Percentiles rank a stretch among this genome's conserved stretches.
These are phyloP conservation scores for Arabidopsis thaliana DNA, from an alignment of 345 rosid genomes.

Conservation along the genomic window TAIR10.1 NC_003071.7:6878001-6878500, in stretches of 20 bases:
- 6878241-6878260: not conserved
- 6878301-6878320: conserved; percentile 77
- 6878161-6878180: conserved; percentile 69
- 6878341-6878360: not conserved
- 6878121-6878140: not conserved
- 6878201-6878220: conserved; percentile 32
- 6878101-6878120: conserved; percentile 39
- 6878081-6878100: not conserved
- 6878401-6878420: not conserved
- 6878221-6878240: not conserved
- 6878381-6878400: not conserved
- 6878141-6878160: conserved; percentile 70
- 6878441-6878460: not conserved
- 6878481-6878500: conserved; percentile 88
- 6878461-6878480: conserved; percentile 73
- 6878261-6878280: not conserved
- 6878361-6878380: not conserved
- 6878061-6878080: not conserved
- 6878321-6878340: conserved; percentile 75
- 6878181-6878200: conserved; percentile 74
- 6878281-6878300: conserved; percentile 73
- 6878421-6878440: conserved; percentile 6
- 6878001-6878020: conserved; percentile 46
- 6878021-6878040: conserved; percentile 1
- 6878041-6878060: not conserved